Base-by-base conservation (phyloP, 345 rosid genomes). In the Acer campestre region DNA sequence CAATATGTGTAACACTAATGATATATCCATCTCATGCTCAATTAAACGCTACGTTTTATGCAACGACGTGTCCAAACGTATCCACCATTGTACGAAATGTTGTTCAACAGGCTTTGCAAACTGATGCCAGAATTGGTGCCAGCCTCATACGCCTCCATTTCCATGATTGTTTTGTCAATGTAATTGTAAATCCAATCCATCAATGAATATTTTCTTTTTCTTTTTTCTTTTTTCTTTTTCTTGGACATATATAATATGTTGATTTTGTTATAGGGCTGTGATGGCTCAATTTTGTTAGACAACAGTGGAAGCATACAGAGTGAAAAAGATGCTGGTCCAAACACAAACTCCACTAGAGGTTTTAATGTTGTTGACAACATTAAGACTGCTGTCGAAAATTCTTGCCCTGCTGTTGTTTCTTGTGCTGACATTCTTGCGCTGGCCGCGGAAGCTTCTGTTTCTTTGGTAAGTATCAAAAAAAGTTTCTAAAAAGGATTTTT, bases 161-260 rank as follows among this genome's bases (percentile, higher is more conserved):
- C 81, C 97, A 94, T 63, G 98, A 94, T 74, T 94, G 98, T 76
- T 94, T 94, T 59, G 95, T 94, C 40, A 23, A 94, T 71, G 97
- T 92, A 86, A 75, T 9, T 46, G 46, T 9, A 42, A 9, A 22
- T 31, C 18, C 17, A 35, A 46, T 13, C 46, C 29, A 55, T 10
- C 4, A 29, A 11, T 0, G 11, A 18, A 8, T 10, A 23, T 29
- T 27, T 23, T 65, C 46, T 1, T 56, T 1, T 61, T 29, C 13
- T 17, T 25, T 1, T 66, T 25, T 25, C 27, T 25, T 25, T 25
- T 1, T 61, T 29, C 13, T 17, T 25, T 1, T 66, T 35, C 18
- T 17, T 25, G n/a, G 10, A 27, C 51, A 12, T 14, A 29, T 29
- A 29, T 29, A 29, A 2, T 38, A 3, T 55, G 12, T 23, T 77